Evolutionary conservation across 768 basidiomycete species (phyloP).

Genomic region (Pleurotus platypus): DNA sequence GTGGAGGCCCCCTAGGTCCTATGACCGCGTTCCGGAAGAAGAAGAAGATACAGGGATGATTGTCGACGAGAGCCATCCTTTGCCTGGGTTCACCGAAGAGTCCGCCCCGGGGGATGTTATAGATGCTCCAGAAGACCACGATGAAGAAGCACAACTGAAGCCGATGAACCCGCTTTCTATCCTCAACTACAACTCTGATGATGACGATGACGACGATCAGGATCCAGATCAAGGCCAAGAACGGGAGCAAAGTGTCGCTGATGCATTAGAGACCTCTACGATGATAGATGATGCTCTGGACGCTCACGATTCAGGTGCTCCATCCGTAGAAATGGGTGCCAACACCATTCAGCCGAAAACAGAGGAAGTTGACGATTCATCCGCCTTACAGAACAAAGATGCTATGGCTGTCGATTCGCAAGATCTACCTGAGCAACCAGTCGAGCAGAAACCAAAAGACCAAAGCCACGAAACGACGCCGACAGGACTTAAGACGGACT

Average conservation of each 20-base stretch:
- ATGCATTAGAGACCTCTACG: constrained; percentile 52
- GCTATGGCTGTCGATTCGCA: constrained; percentile 25
- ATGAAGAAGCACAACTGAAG: neutral
- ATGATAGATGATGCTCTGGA: constrained; percentile 60
- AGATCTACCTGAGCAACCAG: constrained; percentile 9
- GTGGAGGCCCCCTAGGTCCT: constrained; percentile 50
- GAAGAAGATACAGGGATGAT: constrained; percentile 13
- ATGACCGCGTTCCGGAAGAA: constrained; percentile 29
- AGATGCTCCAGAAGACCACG: constrained; percentile 11
- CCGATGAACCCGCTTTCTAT: constrained; percentile 32
- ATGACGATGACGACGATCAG: constrained; percentile 63
- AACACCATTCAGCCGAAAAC: constrained; percentile 30
- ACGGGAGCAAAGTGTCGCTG: constrained; percentile 43
- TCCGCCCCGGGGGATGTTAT: constrained; percentile 24
- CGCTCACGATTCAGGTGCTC: constrained; percentile 26
- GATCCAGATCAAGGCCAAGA: constrained; percentile 56
- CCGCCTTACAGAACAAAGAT: constrained; percentile 25
- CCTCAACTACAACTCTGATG: constrained; percentile 60
- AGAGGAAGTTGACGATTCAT: constrained; percentile 56
- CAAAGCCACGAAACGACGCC: constrained; percentile 12
- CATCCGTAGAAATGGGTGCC: constrained; percentile 16
- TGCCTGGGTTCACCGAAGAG: constrained; percentile 13
- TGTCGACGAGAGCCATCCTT: neutral
- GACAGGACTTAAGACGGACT: constrained; percentile 49
- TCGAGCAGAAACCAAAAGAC: neutral